phyloP scores from a whole-genome alignment of 2,329 filamentous ascomycete genomes.

The Aspergillus costaricaensis region DNA sequence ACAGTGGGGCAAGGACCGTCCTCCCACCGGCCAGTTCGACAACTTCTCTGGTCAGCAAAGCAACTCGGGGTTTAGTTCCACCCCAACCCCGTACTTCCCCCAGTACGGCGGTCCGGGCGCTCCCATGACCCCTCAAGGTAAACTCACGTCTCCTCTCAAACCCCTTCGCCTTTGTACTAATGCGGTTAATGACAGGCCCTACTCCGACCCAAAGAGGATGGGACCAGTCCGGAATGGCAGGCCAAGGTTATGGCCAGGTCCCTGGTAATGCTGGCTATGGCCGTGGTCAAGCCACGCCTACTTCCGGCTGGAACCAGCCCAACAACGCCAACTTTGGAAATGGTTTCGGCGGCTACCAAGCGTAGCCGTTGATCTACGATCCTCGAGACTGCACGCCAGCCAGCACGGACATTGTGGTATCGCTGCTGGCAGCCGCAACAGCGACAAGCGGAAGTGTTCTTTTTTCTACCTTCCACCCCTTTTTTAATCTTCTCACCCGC shows the following conservation, averaged over 20 bases:
- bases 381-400: slow-evolving; percentile 11
- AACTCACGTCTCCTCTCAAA: slow-evolving; percentile 18
- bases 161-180: slow-evolving; percentile 13
- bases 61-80: slow-evolving; percentile 68
- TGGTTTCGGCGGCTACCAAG: slow-evolving; percentile 63
- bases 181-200: slow-evolving; percentile 44
- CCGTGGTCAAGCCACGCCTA: slow-evolving; percentile 64
- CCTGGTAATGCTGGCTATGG: slow-evolving; percentile 78
- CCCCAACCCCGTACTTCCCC: slow-evolving; percentile 82
- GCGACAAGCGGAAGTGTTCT: slow-evolving; percentile 18
- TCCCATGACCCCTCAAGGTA: slow-evolving; percentile 63
- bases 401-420: slow-evolving; percentile 17
- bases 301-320: slow-evolving; percentile 56
- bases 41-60: slow-evolving; percentile 80
- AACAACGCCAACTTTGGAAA: slow-evolving; percentile 53
- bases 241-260: slow-evolving; percentile 62
- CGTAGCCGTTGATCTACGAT: slow-evolving; percentile 41
- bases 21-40: slow-evolving; percentile 78
- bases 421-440: slow-evolving; percentile 18
- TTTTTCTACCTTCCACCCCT: slow-evolving; percentile 13
- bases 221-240: slow-evolving; percentile 53
- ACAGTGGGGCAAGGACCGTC: slow-evolving; percentile 99
- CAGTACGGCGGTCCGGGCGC: slow-evolving; percentile 78
- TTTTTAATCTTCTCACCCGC: slow-evolving; percentile 23
- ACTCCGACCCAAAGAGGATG: slow-evolving; percentile 60